phyloP scores from a whole-genome alignment of 345 rosid genomes.

The Abelmoschus esculentus region DNA sequence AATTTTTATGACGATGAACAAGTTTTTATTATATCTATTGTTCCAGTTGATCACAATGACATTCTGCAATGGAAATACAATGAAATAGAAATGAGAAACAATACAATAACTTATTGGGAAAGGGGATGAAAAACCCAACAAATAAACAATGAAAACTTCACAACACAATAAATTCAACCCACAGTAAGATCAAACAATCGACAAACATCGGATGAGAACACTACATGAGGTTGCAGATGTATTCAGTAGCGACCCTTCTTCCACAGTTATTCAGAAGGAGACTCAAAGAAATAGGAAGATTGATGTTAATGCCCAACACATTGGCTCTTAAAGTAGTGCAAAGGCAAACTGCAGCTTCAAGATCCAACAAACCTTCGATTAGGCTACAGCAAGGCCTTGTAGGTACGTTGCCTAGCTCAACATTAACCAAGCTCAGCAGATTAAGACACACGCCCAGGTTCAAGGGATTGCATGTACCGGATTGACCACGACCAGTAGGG shows the following conservation, averaged over 20 bases:
- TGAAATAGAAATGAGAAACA: too few species aligned
- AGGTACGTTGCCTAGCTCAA: background rate
- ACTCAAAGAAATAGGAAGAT: slow-evolving; percentile 36
- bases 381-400: slow-evolving; percentile 30
- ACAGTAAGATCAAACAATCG: too few species aligned
- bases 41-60: too few species aligned
- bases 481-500: background rate
- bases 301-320: slow-evolving; percentile 37
- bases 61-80: too few species aligned
- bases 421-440: background rate
- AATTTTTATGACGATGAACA: too few species aligned
- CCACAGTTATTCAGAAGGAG: slow-evolving; percentile 38
- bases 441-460: background rate
- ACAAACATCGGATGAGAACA: background rate
- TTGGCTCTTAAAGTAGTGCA: slow-evolving; percentile 44
- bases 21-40: too few species aligned
- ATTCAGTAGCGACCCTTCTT: slow-evolving; percentile 28
- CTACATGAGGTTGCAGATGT: slow-evolving; percentile 1
- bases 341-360: slow-evolving; percentile 36
- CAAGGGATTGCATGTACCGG: background rate
- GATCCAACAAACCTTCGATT: slow-evolving; percentile 34
- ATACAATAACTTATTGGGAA: too few species aligned
- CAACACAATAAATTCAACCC: too few species aligned
- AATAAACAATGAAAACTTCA: too few species aligned
- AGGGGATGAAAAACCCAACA: too few species aligned